These are phyloP conservation scores for Mrakia blollopis DNA, from an alignment of 768 basidiomycete species.

Conservation along the genomic window DNA sequence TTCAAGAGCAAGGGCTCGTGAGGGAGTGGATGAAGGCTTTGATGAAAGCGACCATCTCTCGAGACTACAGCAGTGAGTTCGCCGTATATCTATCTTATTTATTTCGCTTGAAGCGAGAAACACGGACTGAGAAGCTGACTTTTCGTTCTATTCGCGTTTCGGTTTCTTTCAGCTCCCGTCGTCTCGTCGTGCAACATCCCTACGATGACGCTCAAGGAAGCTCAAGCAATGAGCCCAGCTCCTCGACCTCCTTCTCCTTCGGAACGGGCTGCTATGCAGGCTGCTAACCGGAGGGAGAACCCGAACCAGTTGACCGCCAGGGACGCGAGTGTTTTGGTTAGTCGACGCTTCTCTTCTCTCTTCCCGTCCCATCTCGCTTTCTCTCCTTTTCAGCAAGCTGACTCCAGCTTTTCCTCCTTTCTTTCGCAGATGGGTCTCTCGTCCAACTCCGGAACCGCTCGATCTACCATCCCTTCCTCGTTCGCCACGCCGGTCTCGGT, in stretches of 20 bases:
- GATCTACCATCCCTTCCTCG: background rate
- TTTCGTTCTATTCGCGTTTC: background rate
- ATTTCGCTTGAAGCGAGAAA: background rate
- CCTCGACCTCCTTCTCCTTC: constrained; percentile 90
- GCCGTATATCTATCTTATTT: background rate
- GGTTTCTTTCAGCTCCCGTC: constrained; percentile 64
- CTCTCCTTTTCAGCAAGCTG: too few relatives aligned
- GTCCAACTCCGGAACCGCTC: constrained; percentile 2
- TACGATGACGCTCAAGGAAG: constrained; percentile 88
- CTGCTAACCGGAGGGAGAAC: constrained; percentile 77
- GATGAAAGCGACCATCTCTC: constrained; percentile 95
- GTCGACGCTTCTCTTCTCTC: constrained; percentile 35
- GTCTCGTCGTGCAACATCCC: constrained; percentile 95
- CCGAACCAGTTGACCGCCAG: constrained; percentile 66
- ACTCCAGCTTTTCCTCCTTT: background rate
- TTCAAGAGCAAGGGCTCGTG: constrained; percentile 73
- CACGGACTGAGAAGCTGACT: background rate
- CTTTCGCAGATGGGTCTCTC: background rate
- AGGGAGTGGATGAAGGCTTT: constrained; percentile 99
- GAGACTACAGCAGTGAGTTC: constrained; percentile 86
- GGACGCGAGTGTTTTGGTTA: constrained; percentile 70
- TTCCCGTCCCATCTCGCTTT: background rate
- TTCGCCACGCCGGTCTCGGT: constrained; percentile 36
- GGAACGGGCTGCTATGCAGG: constrained; percentile 79
- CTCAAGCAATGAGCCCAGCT: constrained; percentile 93